phyloP scores from a whole-genome alignment of 495 filamentous ascomycete genomes.

The Lentithecium fluviatile region DNA sequence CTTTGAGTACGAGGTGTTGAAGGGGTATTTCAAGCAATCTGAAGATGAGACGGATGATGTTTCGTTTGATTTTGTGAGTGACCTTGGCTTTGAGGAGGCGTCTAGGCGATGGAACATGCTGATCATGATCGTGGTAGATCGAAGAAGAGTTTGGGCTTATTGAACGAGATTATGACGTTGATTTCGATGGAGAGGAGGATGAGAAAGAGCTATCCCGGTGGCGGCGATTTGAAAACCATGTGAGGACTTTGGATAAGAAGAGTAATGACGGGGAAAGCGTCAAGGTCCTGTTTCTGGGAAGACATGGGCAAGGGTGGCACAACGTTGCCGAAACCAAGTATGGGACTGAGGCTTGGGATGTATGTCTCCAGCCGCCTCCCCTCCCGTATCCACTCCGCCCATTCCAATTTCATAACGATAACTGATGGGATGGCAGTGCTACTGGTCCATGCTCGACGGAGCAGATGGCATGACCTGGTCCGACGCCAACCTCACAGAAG shows the following conservation, averaged over 20 bases:
- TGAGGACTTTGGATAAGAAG: constrained; percentile 27
- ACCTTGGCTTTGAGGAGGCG: neutral
- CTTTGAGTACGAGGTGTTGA: constrained; percentile 27
- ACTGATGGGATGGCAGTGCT: constrained; percentile 10
- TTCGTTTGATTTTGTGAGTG: constrained; percentile 36
- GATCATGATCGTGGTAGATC: constrained; percentile 23
- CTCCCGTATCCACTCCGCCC: too few relatives aligned
- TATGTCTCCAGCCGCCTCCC: too few relatives aligned
- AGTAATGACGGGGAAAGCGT: constrained; percentile 21
- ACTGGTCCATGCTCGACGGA: constrained; percentile 42
- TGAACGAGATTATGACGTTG: constrained; percentile 35
- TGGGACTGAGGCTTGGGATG: constrained; percentile 44
- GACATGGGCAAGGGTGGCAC: constrained; percentile 45
- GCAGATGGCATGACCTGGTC: constrained; percentile 38
- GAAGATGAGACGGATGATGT: constrained; percentile 28
- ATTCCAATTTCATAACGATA: too few relatives aligned
- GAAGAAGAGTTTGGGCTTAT: constrained; percentile 39
- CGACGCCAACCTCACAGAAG: constrained; percentile 39
- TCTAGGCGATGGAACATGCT: too few relatives aligned
- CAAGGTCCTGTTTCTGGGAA: constrained; percentile 42
- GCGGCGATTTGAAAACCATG: constrained; percentile 36
- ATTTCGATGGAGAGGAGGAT: constrained; percentile 14
- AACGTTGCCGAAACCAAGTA: constrained; percentile 44
- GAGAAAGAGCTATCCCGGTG: constrained; percentile 30
- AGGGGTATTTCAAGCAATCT: constrained; percentile 38